These are phyloP conservation scores for Vitis vinifera DNA, from an alignment of 164 flowering plant genomes.

Conservation along the genomic window DNA sequence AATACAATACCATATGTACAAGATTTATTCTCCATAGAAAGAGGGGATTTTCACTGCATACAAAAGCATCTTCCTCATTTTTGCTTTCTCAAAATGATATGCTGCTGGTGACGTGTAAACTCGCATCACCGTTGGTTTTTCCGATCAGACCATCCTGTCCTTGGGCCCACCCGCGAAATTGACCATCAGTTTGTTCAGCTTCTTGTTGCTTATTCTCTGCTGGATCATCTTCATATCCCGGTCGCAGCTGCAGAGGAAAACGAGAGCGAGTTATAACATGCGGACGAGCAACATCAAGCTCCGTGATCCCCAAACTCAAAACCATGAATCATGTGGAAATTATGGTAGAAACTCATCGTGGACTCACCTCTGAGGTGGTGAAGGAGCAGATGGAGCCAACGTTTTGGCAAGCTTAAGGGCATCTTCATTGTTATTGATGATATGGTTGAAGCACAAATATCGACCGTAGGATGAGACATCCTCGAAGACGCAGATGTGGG, in stretches of 20 bases:
- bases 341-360: background rate
- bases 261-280: too few species aligned
- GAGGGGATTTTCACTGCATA: too few species aligned
- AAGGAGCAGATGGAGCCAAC: constrained; percentile 17
- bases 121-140: background rate
- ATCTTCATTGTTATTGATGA: constrained; percentile 27
- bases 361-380: constrained; percentile 18
- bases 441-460: constrained; percentile 69
- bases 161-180: constrained; percentile 28
- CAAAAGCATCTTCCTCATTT: too few species aligned
- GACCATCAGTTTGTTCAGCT: constrained; percentile 59
- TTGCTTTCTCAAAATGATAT: too few species aligned
- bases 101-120: too few species aligned
- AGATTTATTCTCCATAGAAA: too few species aligned
- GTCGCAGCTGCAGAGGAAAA: constrained; percentile 20
- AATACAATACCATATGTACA: too few species aligned
- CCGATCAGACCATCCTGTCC: background rate
- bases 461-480: constrained; percentile 69
- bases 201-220: constrained; percentile 62
- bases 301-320: too few species aligned
- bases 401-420: constrained; percentile 19
- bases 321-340: background rate
- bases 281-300: too few species aligned
- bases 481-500: constrained; percentile 71
- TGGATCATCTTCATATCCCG: constrained; percentile 35